Evolutionary conservation across 2,329 filamentous ascomycete genomes (phyloP).

Genomic region (Beauveria caledonica): DNA sequence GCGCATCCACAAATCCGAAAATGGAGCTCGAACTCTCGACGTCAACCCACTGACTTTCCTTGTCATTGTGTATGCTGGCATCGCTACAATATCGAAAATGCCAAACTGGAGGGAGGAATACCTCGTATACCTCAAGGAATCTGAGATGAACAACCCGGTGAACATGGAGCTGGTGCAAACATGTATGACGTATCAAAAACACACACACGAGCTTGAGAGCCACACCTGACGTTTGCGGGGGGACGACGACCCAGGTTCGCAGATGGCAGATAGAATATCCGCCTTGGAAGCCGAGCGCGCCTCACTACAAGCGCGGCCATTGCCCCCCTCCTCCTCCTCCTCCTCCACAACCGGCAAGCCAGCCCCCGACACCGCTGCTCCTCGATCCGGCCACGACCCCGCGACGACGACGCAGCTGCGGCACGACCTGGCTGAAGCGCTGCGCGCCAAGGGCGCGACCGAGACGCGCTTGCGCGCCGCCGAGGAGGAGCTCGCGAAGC

Average conservation of each 20-base stretch:
- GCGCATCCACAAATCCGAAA: no score
- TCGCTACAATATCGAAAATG: constrained; percentile 26
- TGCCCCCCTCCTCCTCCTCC: constrained; percentile 11
- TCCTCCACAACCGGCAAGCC: neutral
- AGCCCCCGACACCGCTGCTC: constrained; percentile 15
- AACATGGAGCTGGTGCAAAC: constrained; percentile 65
- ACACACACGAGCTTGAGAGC: neutral
- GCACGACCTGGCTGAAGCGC: constrained; percentile 65
- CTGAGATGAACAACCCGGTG: constrained; percentile 55
- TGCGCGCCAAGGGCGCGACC: constrained; percentile 63
- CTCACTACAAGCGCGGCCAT: constrained; percentile 24
- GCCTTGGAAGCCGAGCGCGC: constrained; percentile 52
- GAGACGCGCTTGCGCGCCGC: constrained; percentile 55
- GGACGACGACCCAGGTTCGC: constrained; percentile 41
- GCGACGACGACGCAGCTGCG: constrained; percentile 43
- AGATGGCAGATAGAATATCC: constrained; percentile 59
- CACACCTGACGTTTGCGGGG: constrained; percentile 14
- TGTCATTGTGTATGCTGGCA: neutral
- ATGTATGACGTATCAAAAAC: constrained; percentile 46
- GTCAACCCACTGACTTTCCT: neutral
- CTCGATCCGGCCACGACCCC: constrained; percentile 20
- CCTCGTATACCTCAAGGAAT: constrained; percentile 63
- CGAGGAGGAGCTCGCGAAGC: constrained; percentile 53
- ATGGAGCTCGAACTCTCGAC: no score
- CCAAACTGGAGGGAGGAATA: constrained; percentile 78